A percentile compares a stretch with the other conserved stretches of the same genome.
Evolutionary conservation across 2,329 filamentous ascomycete species (phyloP).

Genomic region (Trichoderma cornu-damae): DNA sequence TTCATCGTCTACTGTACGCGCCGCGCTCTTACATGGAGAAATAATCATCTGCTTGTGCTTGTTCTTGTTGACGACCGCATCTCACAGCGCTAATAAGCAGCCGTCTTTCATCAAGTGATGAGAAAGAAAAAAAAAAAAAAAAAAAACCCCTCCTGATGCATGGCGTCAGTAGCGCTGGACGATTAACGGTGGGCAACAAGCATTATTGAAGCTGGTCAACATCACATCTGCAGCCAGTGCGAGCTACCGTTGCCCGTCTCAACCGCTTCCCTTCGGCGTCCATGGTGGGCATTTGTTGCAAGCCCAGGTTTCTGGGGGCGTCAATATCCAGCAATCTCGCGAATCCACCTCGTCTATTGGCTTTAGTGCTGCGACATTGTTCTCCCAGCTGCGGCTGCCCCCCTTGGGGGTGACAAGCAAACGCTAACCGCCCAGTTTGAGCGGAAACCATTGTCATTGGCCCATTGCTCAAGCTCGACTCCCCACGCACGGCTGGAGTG

Average conservation of each 20-base stretch:
- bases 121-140: no score
- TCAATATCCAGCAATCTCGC: not conserved
- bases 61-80: not conserved
- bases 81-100: not conserved
- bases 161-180: not conserved
- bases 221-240: not conserved
- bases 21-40: not conserved
- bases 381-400: not conserved
- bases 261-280: not conserved
- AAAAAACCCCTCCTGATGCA: not conserved
- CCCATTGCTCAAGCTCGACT: constrained; percentile 20
- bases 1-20: no score
- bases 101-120: not conserved
- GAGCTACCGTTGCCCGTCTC: not conserved
- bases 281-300: not conserved
- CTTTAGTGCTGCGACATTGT: not conserved
- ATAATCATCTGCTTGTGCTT: not conserved
- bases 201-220: not conserved
- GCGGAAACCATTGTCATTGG: constrained; percentile 23
- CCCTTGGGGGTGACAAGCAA: constrained; percentile 7
- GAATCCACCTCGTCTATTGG: not conserved
- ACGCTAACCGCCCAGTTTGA: constrained; percentile 18
- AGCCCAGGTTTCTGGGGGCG: not conserved
- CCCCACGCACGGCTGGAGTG: constrained; percentile 17
- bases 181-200: not conserved